Evolutionary conservation across 1,284 basidiomycete species (phyloP).

Genomic region (Ceratobasidium papillatum): DNA sequence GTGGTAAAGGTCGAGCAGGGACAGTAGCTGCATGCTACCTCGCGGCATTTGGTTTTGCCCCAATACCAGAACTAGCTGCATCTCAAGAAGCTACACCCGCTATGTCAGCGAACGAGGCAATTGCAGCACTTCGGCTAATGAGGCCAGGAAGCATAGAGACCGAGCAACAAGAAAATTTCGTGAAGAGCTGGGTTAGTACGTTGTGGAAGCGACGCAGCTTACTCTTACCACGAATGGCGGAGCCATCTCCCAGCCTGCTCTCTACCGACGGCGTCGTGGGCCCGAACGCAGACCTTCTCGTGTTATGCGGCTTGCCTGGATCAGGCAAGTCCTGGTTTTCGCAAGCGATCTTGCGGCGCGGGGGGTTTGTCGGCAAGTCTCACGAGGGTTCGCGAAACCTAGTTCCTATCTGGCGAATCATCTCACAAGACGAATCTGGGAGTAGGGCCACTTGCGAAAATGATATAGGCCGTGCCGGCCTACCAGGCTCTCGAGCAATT

Average conservation of each 20-base stretch:
- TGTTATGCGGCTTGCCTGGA: conserved; percentile 67
- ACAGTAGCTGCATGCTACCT: conserved; percentile 69
- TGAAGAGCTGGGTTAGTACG: conserved; percentile 63
- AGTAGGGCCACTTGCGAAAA: conserved; percentile 61
- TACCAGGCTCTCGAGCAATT: conserved; percentile 54
- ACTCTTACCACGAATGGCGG: conserved; percentile 59
- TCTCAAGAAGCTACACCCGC: conserved; percentile 57
- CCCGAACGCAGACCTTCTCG: conserved; percentile 55
- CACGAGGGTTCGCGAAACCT: conserved; percentile 53
- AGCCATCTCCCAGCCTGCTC: conserved; percentile 60
- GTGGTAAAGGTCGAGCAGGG: conserved; percentile 69
- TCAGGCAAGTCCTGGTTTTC: conserved; percentile 69
- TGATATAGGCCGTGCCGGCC: conserved; percentile 55
- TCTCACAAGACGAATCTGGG: conserved; percentile 66
- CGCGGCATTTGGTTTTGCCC: conserved; percentile 63
- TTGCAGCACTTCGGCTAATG: conserved; percentile 58
- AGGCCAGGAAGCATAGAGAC: conserved; percentile 67
- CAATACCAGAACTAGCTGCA: conserved; percentile 47
- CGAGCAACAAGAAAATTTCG: conserved; percentile 63
- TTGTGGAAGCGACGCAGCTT: conserved; percentile 67
- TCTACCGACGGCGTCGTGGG: conserved; percentile 57
- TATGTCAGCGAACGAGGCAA: conserved; percentile 61
- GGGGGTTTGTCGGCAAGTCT: conserved; percentile 18
- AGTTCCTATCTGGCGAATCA: conserved; percentile 54
- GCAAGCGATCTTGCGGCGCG: conserved; percentile 53